phyloP scores from a whole-genome alignment of 106 monocot genomes.

The Acorus gramineus region DNA sequence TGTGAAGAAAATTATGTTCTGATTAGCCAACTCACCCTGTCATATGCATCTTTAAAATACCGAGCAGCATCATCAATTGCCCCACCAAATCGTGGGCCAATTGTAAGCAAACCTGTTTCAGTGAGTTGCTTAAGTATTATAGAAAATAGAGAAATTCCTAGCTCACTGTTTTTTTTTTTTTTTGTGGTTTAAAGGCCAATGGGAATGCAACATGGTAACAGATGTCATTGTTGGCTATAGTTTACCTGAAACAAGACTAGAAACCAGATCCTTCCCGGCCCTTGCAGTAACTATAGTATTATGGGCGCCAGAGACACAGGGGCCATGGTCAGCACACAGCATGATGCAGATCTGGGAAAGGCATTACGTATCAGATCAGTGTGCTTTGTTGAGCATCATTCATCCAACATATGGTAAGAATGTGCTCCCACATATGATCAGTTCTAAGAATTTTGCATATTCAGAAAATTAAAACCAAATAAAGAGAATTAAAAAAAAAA shows the following conservation, averaged over 20 bases:
- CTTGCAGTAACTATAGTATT: constrained; percentile 94
- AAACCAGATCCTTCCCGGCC: constrained; percentile 95
- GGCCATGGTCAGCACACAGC: constrained; percentile 99
- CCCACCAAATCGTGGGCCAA: constrained; percentile 98
- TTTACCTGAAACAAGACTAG: constrained; percentile 90
- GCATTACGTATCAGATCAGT: background rate
- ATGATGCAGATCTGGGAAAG: constrained; percentile 78
- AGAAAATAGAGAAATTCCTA: too few relatives aligned
- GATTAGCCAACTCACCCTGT: constrained; percentile 40
- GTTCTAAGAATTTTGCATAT: too few relatives aligned
- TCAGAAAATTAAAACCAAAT: too few relatives aligned
- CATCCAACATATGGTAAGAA: too few relatives aligned
- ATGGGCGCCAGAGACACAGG: constrained; percentile 97
- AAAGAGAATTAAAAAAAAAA: background rate
- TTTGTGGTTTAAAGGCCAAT: background rate
- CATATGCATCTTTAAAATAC: constrained; percentile 94
- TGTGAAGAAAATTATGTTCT: background rate
- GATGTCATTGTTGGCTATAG: background rate
- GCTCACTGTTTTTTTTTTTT: too few relatives aligned
- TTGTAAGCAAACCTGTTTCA: constrained; percentile 77
- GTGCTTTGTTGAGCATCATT: too few relatives aligned
- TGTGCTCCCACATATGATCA: too few relatives aligned
- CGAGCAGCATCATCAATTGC: constrained; percentile 99
- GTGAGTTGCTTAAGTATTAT: background rate
- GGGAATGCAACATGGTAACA: background rate